Evolutionary conservation across 2,329 filamentous ascomycete species (phyloP), one percentile per base, ranked within the genome.

Genomic region (Pseudogymnoascus sp.): DNA sequence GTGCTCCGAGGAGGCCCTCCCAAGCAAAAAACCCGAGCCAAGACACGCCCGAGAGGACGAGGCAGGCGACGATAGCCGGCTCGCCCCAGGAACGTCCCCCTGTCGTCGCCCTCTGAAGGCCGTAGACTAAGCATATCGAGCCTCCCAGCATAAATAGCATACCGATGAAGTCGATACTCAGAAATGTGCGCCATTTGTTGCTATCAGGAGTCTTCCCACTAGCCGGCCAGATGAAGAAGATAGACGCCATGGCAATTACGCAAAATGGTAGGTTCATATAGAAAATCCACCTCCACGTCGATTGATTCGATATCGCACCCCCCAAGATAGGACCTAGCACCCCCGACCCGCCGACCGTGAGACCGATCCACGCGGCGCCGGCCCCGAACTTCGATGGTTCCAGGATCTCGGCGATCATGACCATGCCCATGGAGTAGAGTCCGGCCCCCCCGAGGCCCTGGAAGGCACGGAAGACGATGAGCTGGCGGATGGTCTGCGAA

Each of bases 181-280:
- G 37, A 10, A 33, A 48, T 10, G 28, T 37, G 15, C 6, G 30
- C 26, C 18, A 26, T 26, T 19, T 52, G 30, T 59, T 34, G 39
- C 10, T 33, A 19, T 10, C 60, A 60, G 26, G 10, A 7, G 7
- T 23, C 35, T 28, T 58, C 45, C 2, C 35, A 58, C 18, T 45
- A 41, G 59, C 58, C 59, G 35, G 21, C 57, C 15, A 35, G 21
- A 23, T 15, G 39, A 26, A 61, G 38, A 23, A 59, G 3, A 35
- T 33, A 13, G 45, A 30, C 4, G 45, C 45, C 26, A 52, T 52
- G 9, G 45, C 26, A 5, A 52, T 52, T 30, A 9, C 45, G 9
- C 15, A 28, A 19, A 52, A 52, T 33, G 10, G 21, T n/a, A 45
- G 30, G 13, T 83, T 84, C 66, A 84, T 79, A 78, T 79, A 83